A percentile compares a stretch with the other conserved stretches of the same genome.
Conservation (phyloP, 208 protist species). For the Acanthamoeba healyi region DNA sequence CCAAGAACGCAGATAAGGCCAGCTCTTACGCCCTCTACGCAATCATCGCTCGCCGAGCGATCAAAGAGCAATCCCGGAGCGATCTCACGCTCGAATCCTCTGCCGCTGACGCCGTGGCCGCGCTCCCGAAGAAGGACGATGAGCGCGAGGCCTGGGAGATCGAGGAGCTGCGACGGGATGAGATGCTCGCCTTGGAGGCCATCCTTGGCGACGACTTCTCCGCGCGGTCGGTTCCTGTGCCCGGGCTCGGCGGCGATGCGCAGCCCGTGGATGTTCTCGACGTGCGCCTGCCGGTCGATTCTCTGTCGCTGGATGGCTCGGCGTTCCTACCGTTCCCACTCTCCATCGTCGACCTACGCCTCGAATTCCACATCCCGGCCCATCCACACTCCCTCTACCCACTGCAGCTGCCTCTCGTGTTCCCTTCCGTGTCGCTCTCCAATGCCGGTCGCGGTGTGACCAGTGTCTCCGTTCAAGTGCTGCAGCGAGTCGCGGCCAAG, state of each 20-base stretch:
- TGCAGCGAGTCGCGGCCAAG: not conserved
- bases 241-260: constrained; percentile 1
- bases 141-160: constrained; percentile 32
- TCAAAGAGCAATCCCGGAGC: not conserved
- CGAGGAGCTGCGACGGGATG: constrained; percentile 60
- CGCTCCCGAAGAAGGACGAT: constrained; percentile 30
- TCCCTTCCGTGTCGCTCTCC: constrained; percentile 40
- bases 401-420: constrained; percentile 57
- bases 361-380: constrained; percentile 64
- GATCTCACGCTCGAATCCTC: not conserved
- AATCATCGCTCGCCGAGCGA: not conserved
- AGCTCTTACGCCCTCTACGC: constrained; percentile 17
- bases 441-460: not conserved
- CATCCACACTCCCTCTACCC: constrained; percentile 64
- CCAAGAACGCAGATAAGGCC: not conserved
- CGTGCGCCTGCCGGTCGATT: constrained; percentile 16
- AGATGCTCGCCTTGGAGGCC: constrained; percentile 78
- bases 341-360: not conserved
- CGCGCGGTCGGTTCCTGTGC: not conserved
- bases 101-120: constrained; percentile 1
- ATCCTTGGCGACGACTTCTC: constrained; percentile 78
- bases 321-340: not conserved
- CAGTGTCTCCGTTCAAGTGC: not conserved
- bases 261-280: not conserved
- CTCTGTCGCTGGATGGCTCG: not conserved